Conservation (phyloP, 2,329 filamentous ascomycete species). For the Fusarium mangiferae region DNA sequence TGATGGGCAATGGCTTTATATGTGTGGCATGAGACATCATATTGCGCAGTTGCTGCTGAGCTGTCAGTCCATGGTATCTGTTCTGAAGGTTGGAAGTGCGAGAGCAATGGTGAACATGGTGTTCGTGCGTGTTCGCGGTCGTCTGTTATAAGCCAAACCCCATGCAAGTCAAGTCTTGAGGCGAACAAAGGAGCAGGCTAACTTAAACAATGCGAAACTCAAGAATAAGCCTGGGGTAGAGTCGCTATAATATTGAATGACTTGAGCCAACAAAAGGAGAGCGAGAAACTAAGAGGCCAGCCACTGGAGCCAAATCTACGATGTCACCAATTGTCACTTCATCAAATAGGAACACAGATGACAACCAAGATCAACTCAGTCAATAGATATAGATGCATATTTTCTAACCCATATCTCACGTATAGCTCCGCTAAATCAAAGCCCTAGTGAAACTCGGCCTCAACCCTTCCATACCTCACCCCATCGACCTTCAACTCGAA, state of each 20-base stretch:
- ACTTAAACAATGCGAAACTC: neutral
- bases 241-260: no score
- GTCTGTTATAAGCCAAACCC: neutral
- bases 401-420: neutral
- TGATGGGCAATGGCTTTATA: neutral
- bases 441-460: conserved; percentile 75
- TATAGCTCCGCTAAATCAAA: neutral
- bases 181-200: neutral
- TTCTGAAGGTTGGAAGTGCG: neutral
- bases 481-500: conserved; percentile 85
- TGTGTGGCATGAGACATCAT: neutral
- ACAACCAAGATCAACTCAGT: neutral
- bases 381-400: neutral
- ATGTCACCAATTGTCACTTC: no score
- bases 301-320: neutral
- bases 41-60: neutral
- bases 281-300: neutral
- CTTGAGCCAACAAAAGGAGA: no score
- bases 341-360: neutral
- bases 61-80: neutral
- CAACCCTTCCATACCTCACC: conserved; percentile 78
- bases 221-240: fast-evolving
- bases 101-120: neutral
- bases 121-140: neutral
- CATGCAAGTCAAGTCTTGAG: neutral